phyloP scores from a whole-genome alignment of 1,284 basidiomycete genomes.

The Leucoagaricus sp. region DNA sequence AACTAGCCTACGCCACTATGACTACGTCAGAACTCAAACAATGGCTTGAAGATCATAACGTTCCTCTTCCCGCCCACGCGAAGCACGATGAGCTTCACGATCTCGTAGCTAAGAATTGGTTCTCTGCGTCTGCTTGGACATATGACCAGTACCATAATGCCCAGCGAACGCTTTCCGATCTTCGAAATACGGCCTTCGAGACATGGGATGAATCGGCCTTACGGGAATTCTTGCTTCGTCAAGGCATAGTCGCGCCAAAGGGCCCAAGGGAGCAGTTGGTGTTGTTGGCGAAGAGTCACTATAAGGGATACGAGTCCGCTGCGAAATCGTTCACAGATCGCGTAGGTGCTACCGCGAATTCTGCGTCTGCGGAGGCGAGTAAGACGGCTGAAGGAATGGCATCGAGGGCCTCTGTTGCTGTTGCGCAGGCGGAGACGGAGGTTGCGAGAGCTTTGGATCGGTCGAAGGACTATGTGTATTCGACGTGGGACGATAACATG shows the following conservation, averaged over 20 bases:
- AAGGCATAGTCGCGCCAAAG: slow-evolving; percentile 81
- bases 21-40: slow-evolving; percentile 59
- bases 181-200: slow-evolving; percentile 61
- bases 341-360: slow-evolving; percentile 56
- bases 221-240: slow-evolving; percentile 82
- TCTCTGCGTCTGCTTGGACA: slow-evolving; percentile 56
- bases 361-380: slow-evolving; percentile 55
- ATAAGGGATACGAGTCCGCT: slow-evolving; percentile 56
- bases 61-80: slow-evolving; percentile 53
- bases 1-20: slow-evolving; percentile 62
- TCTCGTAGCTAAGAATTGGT: slow-evolving; percentile 68
- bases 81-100: slow-evolving; percentile 46
- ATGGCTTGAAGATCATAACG: slow-evolving; percentile 75
- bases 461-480: slow-evolving; percentile 85
- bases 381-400: slow-evolving; percentile 32
- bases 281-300: slow-evolving; percentile 75
- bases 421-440: slow-evolving; percentile 57
- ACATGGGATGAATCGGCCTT: slow-evolving; percentile 83
- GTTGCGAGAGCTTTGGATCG: slow-evolving; percentile 65
- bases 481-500: slow-evolving; percentile 82
- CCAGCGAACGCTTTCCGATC: slow-evolving; percentile 64
- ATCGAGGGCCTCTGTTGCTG: slow-evolving; percentile 23
- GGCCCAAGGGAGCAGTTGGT: slow-evolving; percentile 81
- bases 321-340: slow-evolving; percentile 51
- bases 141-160: slow-evolving; percentile 63